These are phyloP conservation scores for Diaporthe ilicicola DNA, from an alignment of 2,329 filamentous ascomycete genomes.

Conservation along the genomic window DNA sequence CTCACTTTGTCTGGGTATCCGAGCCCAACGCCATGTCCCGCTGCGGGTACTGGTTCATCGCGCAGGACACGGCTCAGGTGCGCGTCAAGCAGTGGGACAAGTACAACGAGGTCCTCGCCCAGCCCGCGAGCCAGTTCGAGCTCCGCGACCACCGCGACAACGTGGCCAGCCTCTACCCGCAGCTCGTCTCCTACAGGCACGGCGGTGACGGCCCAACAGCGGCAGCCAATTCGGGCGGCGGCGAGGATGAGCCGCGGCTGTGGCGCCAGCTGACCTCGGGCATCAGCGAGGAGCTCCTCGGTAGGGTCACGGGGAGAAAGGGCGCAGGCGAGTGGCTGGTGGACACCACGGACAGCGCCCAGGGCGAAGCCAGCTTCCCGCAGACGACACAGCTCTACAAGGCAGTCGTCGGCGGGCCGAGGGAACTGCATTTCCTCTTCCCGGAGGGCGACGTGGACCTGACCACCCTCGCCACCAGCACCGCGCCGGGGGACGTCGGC, in stretches of 20 bases:
- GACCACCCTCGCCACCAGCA: conserved; percentile 45
- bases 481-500: background rate
- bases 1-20: conserved; percentile 69
- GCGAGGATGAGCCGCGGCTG: conserved; percentile 45
- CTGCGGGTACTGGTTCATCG: conserved; percentile 66
- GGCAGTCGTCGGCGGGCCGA: conserved; percentile 39
- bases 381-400: conserved; percentile 47
- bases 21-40: conserved; percentile 58
- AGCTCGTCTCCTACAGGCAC: conserved; percentile 56
- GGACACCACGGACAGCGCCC: conserved; percentile 62
- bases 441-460: conserved; percentile 54
- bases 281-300: conserved; percentile 55
- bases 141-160: conserved; percentile 53
- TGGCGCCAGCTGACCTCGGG: conserved; percentile 62
- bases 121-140: conserved; percentile 56
- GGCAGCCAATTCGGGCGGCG: conserved; percentile 30
- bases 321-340: conserved; percentile 57
- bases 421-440: conserved; percentile 59
- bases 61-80: conserved; percentile 44
- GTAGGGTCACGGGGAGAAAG: conserved; percentile 54
- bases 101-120: conserved; percentile 62
- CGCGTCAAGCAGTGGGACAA: conserved; percentile 64
- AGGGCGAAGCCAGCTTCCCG: conserved; percentile 50
- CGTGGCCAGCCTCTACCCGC: conserved; percentile 48
- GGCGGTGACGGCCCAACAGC: conserved; percentile 37